Conservation (phyloP, 2,329 filamentous ascomycete genomes). For the Stemphylium vesicarium region DNA sequence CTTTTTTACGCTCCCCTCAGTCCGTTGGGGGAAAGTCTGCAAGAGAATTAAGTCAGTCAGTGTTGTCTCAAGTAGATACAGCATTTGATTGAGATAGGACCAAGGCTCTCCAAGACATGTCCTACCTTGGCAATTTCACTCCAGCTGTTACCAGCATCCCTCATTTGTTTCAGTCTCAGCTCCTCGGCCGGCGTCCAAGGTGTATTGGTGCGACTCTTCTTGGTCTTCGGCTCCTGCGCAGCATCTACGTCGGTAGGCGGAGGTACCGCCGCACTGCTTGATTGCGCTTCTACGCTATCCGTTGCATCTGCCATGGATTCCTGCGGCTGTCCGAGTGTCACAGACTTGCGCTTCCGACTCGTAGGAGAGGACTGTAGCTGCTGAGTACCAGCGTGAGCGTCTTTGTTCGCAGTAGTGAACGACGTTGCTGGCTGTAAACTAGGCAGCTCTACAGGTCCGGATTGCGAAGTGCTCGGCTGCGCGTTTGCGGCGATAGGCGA, state of each 20-base stretch:
- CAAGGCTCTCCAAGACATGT: neutral
- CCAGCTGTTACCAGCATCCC: slow-evolving; percentile 92
- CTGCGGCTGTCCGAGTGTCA: slow-evolving; percentile 30
- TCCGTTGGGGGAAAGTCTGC: slow-evolving; percentile 88
- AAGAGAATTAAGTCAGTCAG: slow-evolving; percentile 25
- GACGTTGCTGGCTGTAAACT: slow-evolving; percentile 37
- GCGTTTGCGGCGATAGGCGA: slow-evolving; percentile 47
- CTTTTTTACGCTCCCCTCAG: slow-evolving; percentile 98
- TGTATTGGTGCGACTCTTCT: slow-evolving; percentile 98
- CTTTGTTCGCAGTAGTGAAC: slow-evolving; percentile 30
- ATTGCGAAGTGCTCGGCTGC: slow-evolving; percentile 30
- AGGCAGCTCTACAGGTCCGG: slow-evolving; percentile 34
- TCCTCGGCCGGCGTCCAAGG: slow-evolving; percentile 97
- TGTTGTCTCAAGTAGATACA: neutral
- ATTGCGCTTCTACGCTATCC: slow-evolving; percentile 21
- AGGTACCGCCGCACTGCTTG: slow-evolving; percentile 32
- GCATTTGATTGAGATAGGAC: neutral
- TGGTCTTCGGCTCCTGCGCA: slow-evolving; percentile 58
- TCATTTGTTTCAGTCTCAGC: slow-evolving; percentile 88
- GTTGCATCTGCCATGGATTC: slow-evolving; percentile 34
- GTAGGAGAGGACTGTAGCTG: slow-evolving; percentile 31
- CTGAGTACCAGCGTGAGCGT: slow-evolving; percentile 28
- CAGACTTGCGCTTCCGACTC: slow-evolving; percentile 45
- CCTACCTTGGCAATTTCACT: slow-evolving; percentile 94
- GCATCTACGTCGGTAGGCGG: slow-evolving; percentile 30